A percentile compares a stretch with the other conserved stretches of the same genome.
Evolutionary conservation across 2,329 filamentous ascomycete species (phyloP).

Genomic region (Epichloe baconii): DNA sequence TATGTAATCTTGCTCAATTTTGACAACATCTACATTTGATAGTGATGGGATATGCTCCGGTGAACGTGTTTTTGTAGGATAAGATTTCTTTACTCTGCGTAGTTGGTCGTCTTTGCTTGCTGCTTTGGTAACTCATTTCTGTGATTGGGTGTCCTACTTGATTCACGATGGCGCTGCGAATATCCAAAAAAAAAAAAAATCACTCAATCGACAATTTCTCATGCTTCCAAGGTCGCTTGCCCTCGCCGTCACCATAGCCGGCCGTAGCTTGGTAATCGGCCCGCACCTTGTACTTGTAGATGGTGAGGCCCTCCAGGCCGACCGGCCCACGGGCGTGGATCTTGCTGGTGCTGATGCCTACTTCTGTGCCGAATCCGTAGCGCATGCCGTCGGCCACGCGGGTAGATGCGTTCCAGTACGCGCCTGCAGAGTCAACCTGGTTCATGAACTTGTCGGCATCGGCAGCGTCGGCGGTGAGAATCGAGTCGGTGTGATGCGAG

Average conservation of each 20-base stretch:
- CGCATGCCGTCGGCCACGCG: slow-evolving; percentile 93
- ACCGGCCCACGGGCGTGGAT: slow-evolving; percentile 91
- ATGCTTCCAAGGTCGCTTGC: slow-evolving; percentile 46
- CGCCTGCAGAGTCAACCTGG: slow-evolving; percentile 75
- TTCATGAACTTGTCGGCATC: slow-evolving; percentile 74
- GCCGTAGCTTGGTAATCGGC: slow-evolving; percentile 73
- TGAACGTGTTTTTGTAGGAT: too few relatives aligned
- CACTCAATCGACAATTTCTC: slow-evolving; percentile 27
- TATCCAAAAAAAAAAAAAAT: not conserved
- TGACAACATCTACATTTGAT: slow-evolving; percentile 25
- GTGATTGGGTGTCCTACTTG: not conserved
- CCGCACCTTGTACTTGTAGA: slow-evolving; percentile 90
- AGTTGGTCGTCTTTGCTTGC: too few relatives aligned
- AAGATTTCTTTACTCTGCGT: too few relatives aligned
- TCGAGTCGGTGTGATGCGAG: slow-evolving; percentile 87
- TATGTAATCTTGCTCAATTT: not conserved
- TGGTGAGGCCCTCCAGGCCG: slow-evolving; percentile 85
- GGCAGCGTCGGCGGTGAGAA: slow-evolving; percentile 57
- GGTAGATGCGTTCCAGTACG: slow-evolving; percentile 95
- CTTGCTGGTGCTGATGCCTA: slow-evolving; percentile 98
- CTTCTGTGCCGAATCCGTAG: slow-evolving; percentile 95
- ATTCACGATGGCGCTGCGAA: not conserved
- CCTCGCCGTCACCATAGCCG: slow-evolving; percentile 55
- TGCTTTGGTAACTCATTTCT: not conserved
- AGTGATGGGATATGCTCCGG: too few relatives aligned